Evolutionary conservation across 169 alveolate genomes (phyloP), one percentile per base, ranked within the genome.

Genomic region (Plasmodium relictum): DNA sequence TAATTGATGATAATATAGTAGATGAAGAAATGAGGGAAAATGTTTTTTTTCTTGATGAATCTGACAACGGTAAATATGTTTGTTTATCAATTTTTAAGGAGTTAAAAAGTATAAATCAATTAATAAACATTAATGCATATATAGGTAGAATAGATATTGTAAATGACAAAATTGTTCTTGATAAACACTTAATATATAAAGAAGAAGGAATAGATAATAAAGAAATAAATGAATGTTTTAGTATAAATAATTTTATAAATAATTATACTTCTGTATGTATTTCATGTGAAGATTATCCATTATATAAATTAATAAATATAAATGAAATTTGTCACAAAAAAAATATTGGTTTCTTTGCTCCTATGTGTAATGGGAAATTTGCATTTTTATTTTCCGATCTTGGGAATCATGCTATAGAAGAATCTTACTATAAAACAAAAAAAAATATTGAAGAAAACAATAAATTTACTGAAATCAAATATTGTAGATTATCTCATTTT

Each of bases 351-450:
- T 88, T 88, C 48, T 86, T 89, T 50, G 94, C 92, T 1, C 65
- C 94, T 22, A 73, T 76, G 93, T 89, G 89, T 20, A 88, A 88
- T 45, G 94, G 94, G 8, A 89, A 74, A 26, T 88, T 71, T 44
- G 96, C 95, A 18, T 94, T 88, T 56, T 71, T 92, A 48, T 94
- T 94, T 70, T 89, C 92, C 8, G 94, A 94, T 74, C 92, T 93
- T 63, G 88, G 90, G 8, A 61, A 68, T 8, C 95, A 93, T 52
- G 66, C 72, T 26, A 94, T 93, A 92, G 92, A 91, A 62, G 95
- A 73, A 65, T 50, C 85, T n/a, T 74, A 74, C 56, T 74, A 78
- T 16, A 73, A 69, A 58, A 73, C n/a, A 54, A 69, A 44, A 22
- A 56, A 71, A 54, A 44, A 54, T n/a, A 65, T 12, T 58, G 65